Evolutionary conservation across 371 early-diverging fungal species (phyloP).

Genomic region (Gilbertella persicaria): DNA sequence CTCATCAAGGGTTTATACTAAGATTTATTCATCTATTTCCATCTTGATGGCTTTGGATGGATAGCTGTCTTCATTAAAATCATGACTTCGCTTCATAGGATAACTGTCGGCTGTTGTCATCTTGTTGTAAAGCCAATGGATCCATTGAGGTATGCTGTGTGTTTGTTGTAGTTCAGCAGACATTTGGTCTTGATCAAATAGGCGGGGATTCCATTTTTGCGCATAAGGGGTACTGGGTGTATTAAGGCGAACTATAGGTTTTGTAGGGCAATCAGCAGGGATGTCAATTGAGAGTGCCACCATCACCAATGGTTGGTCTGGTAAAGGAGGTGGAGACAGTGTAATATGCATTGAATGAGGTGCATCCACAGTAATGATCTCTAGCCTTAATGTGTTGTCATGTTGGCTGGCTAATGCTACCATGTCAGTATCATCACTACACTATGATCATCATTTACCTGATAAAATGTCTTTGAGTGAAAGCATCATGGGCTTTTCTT

Average conservation of each 20-base stretch:
- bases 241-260: conserved; percentile 31
- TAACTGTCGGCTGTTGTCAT: conserved; percentile 18
- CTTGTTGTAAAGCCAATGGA: conserved; percentile 38
- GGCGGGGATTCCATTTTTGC: conserved; percentile 31
- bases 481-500: too few species aligned
- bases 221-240: conserved; percentile 21
- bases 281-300: conserved; percentile 43
- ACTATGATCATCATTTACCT: conserved; percentile 22
- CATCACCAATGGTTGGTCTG: conserved; percentile 22
- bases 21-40: conserved; percentile 18
- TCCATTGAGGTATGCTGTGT: conserved; percentile 27
- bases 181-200: conserved; percentile 44
- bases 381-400: conserved; percentile 23
- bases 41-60: conserved; percentile 15
- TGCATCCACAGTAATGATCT: conserved; percentile 35
- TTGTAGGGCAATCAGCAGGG: conserved; percentile 31
- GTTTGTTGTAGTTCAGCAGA: conserved; percentile 30
- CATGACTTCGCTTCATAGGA: neutral
- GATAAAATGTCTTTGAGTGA: conserved; percentile 37
- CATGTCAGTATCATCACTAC: too few species aligned
- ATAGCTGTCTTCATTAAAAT: neutral
- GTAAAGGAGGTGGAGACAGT: conserved; percentile 32
- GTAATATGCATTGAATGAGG: conserved; percentile 38
- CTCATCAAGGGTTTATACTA: conserved; percentile 41
- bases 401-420: conserved; percentile 27